A percentile compares a stretch with the other conserved stretches of the same genome.
Evolutionary conservation across 108 stramenopile species (phyloP).

Genomic region (Nitzschia inconspicua): DNA sequence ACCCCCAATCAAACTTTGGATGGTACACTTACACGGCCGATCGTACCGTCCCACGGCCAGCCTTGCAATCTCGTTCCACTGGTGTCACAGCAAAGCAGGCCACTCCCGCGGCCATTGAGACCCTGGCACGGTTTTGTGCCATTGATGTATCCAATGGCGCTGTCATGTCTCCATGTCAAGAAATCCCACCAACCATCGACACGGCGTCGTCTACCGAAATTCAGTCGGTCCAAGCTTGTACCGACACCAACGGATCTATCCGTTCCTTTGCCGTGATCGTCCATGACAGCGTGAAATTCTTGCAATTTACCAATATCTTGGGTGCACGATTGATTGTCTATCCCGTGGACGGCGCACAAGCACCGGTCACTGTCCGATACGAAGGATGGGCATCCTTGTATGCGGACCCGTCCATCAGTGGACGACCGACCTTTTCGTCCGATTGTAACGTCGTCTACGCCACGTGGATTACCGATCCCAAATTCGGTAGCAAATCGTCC

Average conservation of each 20-base stretch:
- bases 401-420: neutral
- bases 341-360: neutral
- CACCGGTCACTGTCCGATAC: neutral
- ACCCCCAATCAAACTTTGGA: neutral
- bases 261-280: neutral
- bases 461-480: constrained; percentile 1
- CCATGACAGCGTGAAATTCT: neutral
- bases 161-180: neutral
- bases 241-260: neutral
- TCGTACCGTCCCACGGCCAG: neutral
- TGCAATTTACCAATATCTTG: neutral
- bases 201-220: constrained; percentile 1
- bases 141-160: neutral
- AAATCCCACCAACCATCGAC: neutral
- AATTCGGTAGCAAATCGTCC: neutral
- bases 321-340: constrained; percentile 4
- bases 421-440: constrained; percentile 1
- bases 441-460: constrained; percentile 4
- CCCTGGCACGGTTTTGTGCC: neutral
- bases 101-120: neutral
- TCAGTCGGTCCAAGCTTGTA: neutral
- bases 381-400: constrained; percentile 10
- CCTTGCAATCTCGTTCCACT: neutral
- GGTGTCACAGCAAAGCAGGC: neutral
- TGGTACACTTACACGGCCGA: constrained; percentile 6